Evolutionary conservation across 2,329 filamentous ascomycete genomes (phyloP), one percentile per base, ranked within the genome.

Genomic region (Fusarium luffae): DNA sequence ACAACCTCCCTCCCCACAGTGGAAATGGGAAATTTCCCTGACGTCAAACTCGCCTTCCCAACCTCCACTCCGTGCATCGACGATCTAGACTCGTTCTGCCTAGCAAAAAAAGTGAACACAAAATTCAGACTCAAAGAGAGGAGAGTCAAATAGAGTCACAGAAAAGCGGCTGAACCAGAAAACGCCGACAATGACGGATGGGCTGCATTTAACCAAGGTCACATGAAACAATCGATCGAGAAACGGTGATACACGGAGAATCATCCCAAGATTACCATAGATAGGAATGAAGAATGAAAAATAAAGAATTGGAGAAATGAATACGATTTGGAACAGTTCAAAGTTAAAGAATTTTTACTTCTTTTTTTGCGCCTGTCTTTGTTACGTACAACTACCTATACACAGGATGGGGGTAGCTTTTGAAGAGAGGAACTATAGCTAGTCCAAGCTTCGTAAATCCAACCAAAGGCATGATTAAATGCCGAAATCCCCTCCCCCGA

Each of bases 311-410:
- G 32, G 32, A 51, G 59, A 68, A 55, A 68, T 54, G 27, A 63
- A 69, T 69, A 42, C 60, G 51, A 59, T 57, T 52, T 51, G 55
- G 55, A 67, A 59, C 43, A 65, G 48, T 59, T 44, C 40, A 57
- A 52, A 55, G 32, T 71, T 51, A 70, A 73, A 68, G 67, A 74
- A 75, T 66, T 81, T 79, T 78, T 77, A 69, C 73, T 78, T 76
- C 73, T 77, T 78, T 79, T 75, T 77, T 77, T 77, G 73, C 77
- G 75, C 76, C 75, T 80, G 76, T 79, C 43, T 52, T 52, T 52
- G 32, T 62, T 76, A 69, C 50, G 68, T 71, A 78, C 76, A 80
- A 75, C 77, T 81, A 79, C 75, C 76, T 78, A 80, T 77, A 78
- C 76, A 78, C 72, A 78, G 75, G 73, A 73, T 61, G 63, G 67